Evolutionary conservation across 1,284 basidiomycete species (phyloP), one percentile per base, ranked within the genome.

Genomic region (Ganoderma boninense): DNA sequence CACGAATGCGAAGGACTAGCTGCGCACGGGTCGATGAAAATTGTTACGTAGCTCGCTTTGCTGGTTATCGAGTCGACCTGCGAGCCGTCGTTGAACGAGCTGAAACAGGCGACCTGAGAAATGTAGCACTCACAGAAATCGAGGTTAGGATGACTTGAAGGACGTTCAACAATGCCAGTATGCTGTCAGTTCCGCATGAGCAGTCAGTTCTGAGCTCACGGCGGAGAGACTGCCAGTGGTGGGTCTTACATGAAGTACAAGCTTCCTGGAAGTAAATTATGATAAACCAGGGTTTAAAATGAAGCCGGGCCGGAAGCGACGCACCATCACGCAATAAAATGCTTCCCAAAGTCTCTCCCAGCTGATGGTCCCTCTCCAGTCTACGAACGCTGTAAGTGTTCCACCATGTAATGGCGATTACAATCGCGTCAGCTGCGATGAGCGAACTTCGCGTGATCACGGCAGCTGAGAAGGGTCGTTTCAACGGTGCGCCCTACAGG

Each of bases 1-100:
- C 56, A 16, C 5, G 4, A 13, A 56, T 56, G 5, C 29, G 56
- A 29, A 52, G 49, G 49, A 3, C 49, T 52, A 11, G 29, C 5
- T 5, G 10, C 56, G 35, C 23, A 57, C 56, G 56, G 56, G 20
- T 32, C 32, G 32, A 35, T 32, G 56, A 57, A 57, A 1, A 57
- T 57, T 16, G 56, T 32, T 16, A 57, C 32, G 3, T 57, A 57
- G 32, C 56, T 57, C n/a, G 56, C 56, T 57, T 35, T 32, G 56
- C 56, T 57, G 32, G 49, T 52, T 26, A 52, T 52, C 23, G 49
- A 52, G 49, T 52, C 49, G 49, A 52, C 23, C 49, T 52, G 49
- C 10, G 49, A 18, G 26, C 29, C 18, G 14, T 13, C 54, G 26
- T 16, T 56, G 14, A 56, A 20, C 54, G 16, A 16, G 38, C 6